Base-by-base conservation (phyloP, 805 yeast genomes). In the Babjeviella inositovora region DNA sequence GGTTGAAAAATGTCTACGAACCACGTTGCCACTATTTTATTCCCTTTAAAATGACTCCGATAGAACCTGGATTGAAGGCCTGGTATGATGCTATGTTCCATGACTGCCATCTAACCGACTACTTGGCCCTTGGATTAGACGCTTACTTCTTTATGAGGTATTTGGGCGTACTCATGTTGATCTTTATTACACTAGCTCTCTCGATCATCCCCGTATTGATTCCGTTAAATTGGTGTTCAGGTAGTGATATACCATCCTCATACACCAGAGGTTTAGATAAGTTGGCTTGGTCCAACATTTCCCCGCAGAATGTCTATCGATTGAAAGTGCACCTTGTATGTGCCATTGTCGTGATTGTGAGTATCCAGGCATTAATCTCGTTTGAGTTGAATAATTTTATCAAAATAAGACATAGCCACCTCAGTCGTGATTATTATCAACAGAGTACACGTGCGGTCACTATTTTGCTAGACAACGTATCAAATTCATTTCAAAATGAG, bases 141-240 rank as follows among this genome's bases (percentile, higher is more conserved):
- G 70, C 84, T 0, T 80, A 74, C 39, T 71, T 74, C 37, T 73
- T 79, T 32, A 35, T 80, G 3, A 43, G 93, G 23, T 80, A 62
- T 34, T 37, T 81, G 21, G 42, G 51, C 23, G 46, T 72, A 4
- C 36, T 76, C 7, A 37, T 67, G 15, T 29, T 60, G 2, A 52
- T 73, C 21, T 74, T 73, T 35, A 33, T 50, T 2, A 54, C 59
- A 0, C 41, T 74, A 12, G 71, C 80, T 0, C 24, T 62, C 0
- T 28, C 74, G 7, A 64, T 69, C 25, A 45, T 76, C 14, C 62
- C 80, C 0, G 45, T 75, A 0, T 46, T 82, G 15, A 34, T 77
- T 3, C 85, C 90, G 0, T 49, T 80, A 1, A 81, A 81, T 41
- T 41, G 48, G 22, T 45, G 53, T 1, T 69, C 71, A 1, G 39